These are phyloP conservation scores for Globisporangium parvum DNA, from an alignment of 352 stramenopile genomes.

Conservation along the genomic window DNA sequence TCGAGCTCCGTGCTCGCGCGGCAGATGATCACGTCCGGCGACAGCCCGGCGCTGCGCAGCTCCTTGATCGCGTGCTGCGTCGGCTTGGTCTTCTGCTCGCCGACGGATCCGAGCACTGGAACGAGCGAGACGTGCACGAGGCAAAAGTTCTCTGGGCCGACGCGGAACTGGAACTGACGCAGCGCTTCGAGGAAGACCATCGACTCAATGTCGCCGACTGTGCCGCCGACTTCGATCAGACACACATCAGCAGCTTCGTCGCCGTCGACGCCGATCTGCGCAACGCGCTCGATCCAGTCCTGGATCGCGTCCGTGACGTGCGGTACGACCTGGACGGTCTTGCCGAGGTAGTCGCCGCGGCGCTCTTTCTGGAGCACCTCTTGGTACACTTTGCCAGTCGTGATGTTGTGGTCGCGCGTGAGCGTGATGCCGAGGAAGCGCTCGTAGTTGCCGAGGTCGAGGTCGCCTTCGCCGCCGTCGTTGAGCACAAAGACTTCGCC, in stretches of 20 bases:
- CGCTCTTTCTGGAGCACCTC: constrained; percentile 96
- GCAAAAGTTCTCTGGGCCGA: constrained; percentile 97
- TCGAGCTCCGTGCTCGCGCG: constrained; percentile 90
- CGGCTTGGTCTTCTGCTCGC: constrained; percentile 99
- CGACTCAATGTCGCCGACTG: constrained; percentile 99
- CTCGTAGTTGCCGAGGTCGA: constrained; percentile 99
- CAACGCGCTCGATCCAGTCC: constrained; percentile 98
- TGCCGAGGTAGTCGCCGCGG: constrained; percentile 96
- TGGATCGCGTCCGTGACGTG: constrained; percentile 94
- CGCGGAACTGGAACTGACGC: constrained; percentile 98
- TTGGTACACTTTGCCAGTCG: constrained; percentile 97
- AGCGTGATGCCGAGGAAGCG: constrained; percentile 96
- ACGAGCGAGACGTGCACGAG: constrained; percentile 99
- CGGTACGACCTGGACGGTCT: constrained; percentile 98
- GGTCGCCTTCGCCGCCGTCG: constrained; percentile 95
- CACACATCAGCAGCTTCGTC: constrained; percentile 92
- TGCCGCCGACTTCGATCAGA: constrained; percentile 99
- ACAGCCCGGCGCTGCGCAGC: constrained; percentile 93
- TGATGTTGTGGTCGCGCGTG: constrained; percentile 98
- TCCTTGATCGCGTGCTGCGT: constrained; percentile 99
- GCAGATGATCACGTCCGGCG: constrained; percentile 98
- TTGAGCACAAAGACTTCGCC: constrained; percentile 97
- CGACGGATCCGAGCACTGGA: constrained; percentile 96
- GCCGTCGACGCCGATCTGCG: constrained; percentile 91
- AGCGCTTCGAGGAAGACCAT: constrained; percentile 99